Evolutionary conservation across 805 yeast genomes (phyloP).

Genomic region (Priceomyces castillae): DNA sequence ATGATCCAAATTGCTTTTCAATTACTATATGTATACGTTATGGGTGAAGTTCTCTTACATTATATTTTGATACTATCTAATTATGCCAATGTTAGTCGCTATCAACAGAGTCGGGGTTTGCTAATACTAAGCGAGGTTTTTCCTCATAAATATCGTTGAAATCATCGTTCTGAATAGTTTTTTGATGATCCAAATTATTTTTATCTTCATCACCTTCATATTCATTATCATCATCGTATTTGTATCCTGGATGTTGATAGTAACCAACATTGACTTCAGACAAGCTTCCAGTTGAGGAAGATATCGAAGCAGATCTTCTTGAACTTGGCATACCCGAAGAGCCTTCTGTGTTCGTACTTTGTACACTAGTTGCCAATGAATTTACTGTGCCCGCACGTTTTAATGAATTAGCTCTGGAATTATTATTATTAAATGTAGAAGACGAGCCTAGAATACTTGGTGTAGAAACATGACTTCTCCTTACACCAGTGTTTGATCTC

Average conservation of each 20-base stretch:
- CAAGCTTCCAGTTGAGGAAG: constrained; percentile 31
- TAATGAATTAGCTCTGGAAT: constrained; percentile 27
- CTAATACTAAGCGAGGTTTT: constrained; percentile 48
- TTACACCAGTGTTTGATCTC: constrained; percentile 9
- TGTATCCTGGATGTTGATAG: constrained; percentile 43
- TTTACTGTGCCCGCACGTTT: constrained; percentile 30
- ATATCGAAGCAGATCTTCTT: constrained; percentile 19
- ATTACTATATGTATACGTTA: too few species aligned
- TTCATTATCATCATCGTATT: constrained; percentile 22
- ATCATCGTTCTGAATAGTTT: constrained; percentile 9
- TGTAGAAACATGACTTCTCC: constrained; percentile 7
- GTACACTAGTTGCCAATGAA: constrained; percentile 17
- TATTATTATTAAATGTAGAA: constrained; percentile 6
- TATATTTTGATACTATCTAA: too few species aligned
- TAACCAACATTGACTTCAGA: constrained; percentile 25
- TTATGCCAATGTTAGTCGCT: neutral
- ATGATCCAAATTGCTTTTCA: neutral
- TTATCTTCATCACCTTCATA: constrained; percentile 10
- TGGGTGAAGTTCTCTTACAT: too few species aligned
- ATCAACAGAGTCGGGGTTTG: constrained; percentile 48
- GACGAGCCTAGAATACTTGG: constrained; percentile 14
- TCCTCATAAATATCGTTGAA: constrained; percentile 30
- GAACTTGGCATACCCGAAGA: constrained; percentile 13
- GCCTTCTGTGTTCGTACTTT: constrained; percentile 17
- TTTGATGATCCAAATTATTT: neutral